Evolutionary conservation across 305 asterid species (phyloP), one percentile per base, ranked within the genome.

Genomic region (Caryopteris hybrid): DNA sequence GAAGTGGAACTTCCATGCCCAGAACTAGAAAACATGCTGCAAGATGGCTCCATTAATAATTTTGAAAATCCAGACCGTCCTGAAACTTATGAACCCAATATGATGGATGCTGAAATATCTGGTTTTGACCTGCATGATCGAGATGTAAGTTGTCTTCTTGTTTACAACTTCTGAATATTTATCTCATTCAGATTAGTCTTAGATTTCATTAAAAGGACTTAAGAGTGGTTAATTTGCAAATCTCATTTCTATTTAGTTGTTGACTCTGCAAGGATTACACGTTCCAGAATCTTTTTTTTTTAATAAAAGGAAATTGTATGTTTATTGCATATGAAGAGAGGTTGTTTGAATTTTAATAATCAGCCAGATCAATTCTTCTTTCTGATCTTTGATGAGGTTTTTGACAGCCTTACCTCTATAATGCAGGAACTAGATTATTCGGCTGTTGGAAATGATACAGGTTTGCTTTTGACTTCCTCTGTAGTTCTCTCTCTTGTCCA

Each of bases 361-460:
- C 20, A 31, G 31, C 41, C 39, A 23, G 34, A 48, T 55, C 33
- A 56, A 33, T 20, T 16, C 17, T 33, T 57, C 25, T 71, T 57
- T 70, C 4, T 42, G 58, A 64, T 47, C 25, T 64, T 59, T 39
- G 74, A 18, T 21, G 63, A 60, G 63, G 31, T 67, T 64, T 65
- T 66, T 66, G 39, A 72, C 27, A 11, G 41, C 50, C 42, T 61
- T 60, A 39, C 41, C 18, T 72, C 29, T 50, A 17, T 73, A 62
- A 18, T 76, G 80, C 86, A 82, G 86, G 84, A 73, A 25, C 36
- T 70, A 11, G 34, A 63, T 66, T 81, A 80, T 80, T 67, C 79
- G 42, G 80, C 80, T 36, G 78, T 78, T 58, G 90, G 70, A 55
- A 70, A 83, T 78, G 94, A 90, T 74, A 88, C 95, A 90, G 97